Evolutionary conservation across 306 rosid genomes (phyloP).

Genomic region (Cicer judaicum): DNA sequence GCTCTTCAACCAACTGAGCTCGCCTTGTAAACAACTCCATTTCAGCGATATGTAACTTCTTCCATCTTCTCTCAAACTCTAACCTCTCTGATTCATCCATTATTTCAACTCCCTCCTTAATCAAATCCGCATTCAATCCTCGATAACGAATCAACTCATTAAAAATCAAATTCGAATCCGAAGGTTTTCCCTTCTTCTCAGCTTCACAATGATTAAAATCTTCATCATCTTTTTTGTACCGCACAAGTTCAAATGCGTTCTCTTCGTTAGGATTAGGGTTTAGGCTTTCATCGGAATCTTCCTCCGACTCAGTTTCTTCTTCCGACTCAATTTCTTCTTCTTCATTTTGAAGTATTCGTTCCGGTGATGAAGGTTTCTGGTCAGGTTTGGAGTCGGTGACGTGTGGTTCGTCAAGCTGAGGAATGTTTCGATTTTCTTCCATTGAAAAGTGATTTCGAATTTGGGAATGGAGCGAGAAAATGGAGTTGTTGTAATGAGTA

Average conservation of each 20-base stretch:
- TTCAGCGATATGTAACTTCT: constrained; percentile 55
- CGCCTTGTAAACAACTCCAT: constrained; percentile 53
- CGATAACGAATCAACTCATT: constrained; percentile 41
- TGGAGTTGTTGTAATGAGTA: no score
- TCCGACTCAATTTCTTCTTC: constrained; percentile 18
- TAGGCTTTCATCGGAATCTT: constrained; percentile 44
- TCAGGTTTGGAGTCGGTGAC: constrained; percentile 58
- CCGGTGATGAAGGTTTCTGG: background rate
- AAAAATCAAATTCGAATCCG: background rate
- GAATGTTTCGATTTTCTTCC: constrained; percentile 66
- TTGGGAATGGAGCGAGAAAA: constrained; percentile 39
- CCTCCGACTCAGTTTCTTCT: constrained; percentile 28
- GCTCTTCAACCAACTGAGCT: constrained; percentile 47
- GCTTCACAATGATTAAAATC: background rate
- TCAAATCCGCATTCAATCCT: constrained; percentile 40
- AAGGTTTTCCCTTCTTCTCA: constrained; percentile 28
- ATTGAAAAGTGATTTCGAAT: constrained; percentile 25
- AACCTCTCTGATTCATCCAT: constrained; percentile 51
- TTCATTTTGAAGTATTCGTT: background rate
- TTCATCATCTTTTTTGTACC: constrained; percentile 53
- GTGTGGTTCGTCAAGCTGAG: constrained; percentile 72
- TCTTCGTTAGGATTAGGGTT: constrained; percentile 46
- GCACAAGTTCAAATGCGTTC: constrained; percentile 50
- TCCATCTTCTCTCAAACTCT: constrained; percentile 61
- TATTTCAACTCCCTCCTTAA: constrained; percentile 53